These are phyloP conservation scores for Ambrosia artemisiifolia DNA, from an alignment of 129 eudicot genomes.

Conservation along the genomic window DNA sequence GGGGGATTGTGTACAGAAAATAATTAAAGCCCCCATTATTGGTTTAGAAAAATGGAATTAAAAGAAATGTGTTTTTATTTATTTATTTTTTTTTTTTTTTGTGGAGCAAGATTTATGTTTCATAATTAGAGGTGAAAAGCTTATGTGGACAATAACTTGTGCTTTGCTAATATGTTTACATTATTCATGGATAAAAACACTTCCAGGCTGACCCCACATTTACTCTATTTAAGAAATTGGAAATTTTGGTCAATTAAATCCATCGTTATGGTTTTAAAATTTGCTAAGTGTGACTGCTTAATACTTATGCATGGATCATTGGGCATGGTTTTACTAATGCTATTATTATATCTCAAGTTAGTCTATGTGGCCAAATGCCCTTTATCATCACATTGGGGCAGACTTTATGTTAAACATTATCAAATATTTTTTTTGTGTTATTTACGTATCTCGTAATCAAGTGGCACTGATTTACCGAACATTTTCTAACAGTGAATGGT, in stretches of 20 bases:
- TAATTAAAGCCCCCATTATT: constrained; percentile 29
- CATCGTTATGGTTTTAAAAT: constrained; percentile 20
- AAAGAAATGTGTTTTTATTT: too few relatives aligned
- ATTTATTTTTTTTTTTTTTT: not conserved
- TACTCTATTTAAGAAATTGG: not conserved
- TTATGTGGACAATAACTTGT: not conserved
- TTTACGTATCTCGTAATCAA: not conserved
- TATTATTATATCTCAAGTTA: constrained; percentile 8
- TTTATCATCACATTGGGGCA: not conserved
- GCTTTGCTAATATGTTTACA: too few relatives aligned
- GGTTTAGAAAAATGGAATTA: not conserved
- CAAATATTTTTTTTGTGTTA: not conserved
- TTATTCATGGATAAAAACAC: not conserved
- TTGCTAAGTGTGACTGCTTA: not conserved
- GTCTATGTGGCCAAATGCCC: constrained; percentile 9
- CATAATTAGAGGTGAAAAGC: not conserved
- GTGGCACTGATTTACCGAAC: not conserved
- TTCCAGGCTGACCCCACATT: constrained; percentile 15
- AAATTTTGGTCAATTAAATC: constrained; percentile 4
- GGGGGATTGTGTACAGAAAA: constrained; percentile 16
- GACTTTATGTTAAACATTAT: not conserved
- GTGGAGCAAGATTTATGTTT: not conserved
- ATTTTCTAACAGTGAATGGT: not conserved
- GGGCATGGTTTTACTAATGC: not conserved
- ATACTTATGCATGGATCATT: not conserved